A percentile compares a stretch with the other conserved stretches of the same genome.
Evolutionary conservation across 2,329 filamentous ascomycete genomes (phyloP).

Genomic region (Fusarium liriodendri): DNA sequence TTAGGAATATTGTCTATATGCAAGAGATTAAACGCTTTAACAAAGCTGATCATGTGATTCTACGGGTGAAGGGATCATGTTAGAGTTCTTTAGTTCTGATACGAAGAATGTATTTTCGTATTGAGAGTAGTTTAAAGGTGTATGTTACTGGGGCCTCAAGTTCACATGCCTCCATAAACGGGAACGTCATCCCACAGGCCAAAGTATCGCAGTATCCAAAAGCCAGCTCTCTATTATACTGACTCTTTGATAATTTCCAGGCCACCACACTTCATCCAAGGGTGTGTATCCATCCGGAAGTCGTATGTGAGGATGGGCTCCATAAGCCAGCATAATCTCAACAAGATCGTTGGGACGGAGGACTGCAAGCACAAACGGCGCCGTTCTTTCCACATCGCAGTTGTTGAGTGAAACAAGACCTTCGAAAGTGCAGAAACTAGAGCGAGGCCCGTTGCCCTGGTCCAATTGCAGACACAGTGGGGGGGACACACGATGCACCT

Average conservation of each 20-base stretch:
- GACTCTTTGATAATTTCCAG: background rate
- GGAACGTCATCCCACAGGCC: background rate
- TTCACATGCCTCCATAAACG: background rate
- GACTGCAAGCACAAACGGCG: background rate
- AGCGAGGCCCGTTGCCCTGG: background rate
- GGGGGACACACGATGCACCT: no score
- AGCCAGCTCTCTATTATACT: background rate
- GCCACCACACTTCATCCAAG: background rate
- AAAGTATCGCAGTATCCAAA: background rate
- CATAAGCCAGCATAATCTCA: background rate
- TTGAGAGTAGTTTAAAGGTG: background rate
- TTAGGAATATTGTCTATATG: no score
- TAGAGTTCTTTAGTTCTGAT: no score
- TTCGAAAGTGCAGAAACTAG: background rate
- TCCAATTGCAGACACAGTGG: background rate
- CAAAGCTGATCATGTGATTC: no score
- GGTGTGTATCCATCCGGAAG: background rate
- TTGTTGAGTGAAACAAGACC: background rate
- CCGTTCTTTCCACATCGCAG: background rate
- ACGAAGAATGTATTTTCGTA: no score
- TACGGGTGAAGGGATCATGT: no score
- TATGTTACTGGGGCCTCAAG: background rate
- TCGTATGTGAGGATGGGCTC: background rate
- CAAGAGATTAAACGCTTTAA: no score
- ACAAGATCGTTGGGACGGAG: background rate